phyloP scores from a whole-genome alignment of 164 flowering plant genomes.

The Warburgia ugandensis region DNA sequence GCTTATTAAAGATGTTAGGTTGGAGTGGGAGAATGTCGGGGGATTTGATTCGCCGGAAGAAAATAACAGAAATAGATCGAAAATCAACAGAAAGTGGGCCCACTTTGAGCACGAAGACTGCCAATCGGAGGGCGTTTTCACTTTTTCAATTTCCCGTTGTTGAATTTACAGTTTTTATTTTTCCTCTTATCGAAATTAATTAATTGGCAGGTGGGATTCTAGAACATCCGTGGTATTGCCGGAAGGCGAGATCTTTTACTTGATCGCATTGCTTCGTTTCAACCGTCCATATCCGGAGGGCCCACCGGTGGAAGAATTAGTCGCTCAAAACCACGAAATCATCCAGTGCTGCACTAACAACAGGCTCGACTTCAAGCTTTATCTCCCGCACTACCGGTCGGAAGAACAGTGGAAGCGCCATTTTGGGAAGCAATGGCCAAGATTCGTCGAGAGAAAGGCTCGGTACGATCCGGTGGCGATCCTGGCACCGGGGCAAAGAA shows the following conservation, averaged over 20 bases:
- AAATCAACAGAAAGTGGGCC: too few relatives aligned
- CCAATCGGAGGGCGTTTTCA: too few relatives aligned
- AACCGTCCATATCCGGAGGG: slow-evolving; percentile 35
- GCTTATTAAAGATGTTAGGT: too few relatives aligned
- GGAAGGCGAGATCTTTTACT: slow-evolving; percentile 67
- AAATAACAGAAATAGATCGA: too few relatives aligned
- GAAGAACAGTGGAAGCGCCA: slow-evolving; percentile 71
- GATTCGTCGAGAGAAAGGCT: slow-evolving; percentile 60
- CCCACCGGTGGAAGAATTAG: slow-evolving; percentile 35
- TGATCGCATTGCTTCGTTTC: slow-evolving; percentile 70
- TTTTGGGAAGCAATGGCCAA: slow-evolving; percentile 68
- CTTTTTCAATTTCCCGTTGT: too few relatives aligned
- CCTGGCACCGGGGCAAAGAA: slow-evolving; percentile 89
- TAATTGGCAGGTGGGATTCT: slow-evolving; percentile 57
- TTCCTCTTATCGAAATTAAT: neutral
- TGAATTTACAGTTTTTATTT: neutral
- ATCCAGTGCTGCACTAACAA: slow-evolving; percentile 33
- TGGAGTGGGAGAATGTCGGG: too few relatives aligned
- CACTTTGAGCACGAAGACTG: too few relatives aligned
- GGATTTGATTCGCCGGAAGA: too few relatives aligned
- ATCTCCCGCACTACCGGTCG: slow-evolving; percentile 63
- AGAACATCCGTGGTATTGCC: slow-evolving; percentile 71
- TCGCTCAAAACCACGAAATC: slow-evolving; percentile 56
- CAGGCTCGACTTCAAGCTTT: slow-evolving; percentile 63
- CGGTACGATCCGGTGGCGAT: slow-evolving; percentile 73